These are phyloP conservation scores for Alternaria sp. DNA, from an alignment of 2,329 filamentous ascomycete genomes.

Conservation along the genomic window DNA sequence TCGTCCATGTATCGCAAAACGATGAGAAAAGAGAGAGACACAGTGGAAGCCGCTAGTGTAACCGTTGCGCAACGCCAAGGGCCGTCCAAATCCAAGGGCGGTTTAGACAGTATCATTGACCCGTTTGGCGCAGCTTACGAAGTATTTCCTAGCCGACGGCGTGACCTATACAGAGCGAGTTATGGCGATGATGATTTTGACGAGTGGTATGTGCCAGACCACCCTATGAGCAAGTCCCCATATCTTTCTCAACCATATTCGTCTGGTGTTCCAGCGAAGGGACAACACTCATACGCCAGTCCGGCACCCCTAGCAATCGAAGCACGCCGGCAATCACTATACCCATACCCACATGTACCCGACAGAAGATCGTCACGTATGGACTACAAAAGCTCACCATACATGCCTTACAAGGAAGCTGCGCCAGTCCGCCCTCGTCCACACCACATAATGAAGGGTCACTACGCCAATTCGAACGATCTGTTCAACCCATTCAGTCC, in stretches of 20 bases:
- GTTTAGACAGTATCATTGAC: background rate
- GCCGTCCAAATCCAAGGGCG: background rate
- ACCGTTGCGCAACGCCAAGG: constrained; percentile 25
- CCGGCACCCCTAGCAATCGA: background rate
- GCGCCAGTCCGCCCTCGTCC: no score
- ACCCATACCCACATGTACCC: background rate
- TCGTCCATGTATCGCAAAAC: constrained; percentile 17
- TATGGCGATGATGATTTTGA: background rate
- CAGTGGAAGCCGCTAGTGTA: constrained; percentile 23
- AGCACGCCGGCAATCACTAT: background rate
- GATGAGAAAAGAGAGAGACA: constrained; percentile 26
- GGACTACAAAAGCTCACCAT: background rate
- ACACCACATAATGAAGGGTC: no score
- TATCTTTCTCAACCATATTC: background rate
- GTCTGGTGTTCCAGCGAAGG: accelerated
- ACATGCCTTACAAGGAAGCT: no score
- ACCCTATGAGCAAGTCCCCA: background rate
- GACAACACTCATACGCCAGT: accelerated
- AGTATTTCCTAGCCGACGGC: background rate
- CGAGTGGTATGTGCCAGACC: background rate
- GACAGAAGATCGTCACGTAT: background rate
- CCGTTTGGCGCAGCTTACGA: background rate
- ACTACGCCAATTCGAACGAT: background rate
- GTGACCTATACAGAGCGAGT: background rate
- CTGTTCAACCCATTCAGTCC: background rate